Conservation (phyloP, 805 yeast genomes). For the Cyberlindnera xishuangbannaensis region DNA sequence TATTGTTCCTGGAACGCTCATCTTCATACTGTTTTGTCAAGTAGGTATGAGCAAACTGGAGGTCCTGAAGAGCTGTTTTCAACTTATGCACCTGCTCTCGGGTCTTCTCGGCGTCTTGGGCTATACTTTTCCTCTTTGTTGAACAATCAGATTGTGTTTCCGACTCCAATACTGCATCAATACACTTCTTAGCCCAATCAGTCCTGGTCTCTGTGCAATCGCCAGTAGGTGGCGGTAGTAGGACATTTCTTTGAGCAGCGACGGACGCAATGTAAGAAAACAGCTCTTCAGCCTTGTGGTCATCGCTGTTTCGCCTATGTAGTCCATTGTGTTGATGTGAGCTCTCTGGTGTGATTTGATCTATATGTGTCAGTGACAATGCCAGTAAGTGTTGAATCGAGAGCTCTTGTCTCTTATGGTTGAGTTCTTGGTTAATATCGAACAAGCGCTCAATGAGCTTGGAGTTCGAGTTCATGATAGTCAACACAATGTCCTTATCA, state of each 20-base stretch:
- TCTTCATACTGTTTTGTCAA: conserved; percentile 62
- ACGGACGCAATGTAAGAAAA: conserved; percentile 22
- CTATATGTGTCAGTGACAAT: conserved; percentile 20
- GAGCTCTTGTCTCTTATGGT: conserved; percentile 3
- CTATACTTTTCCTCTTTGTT: not conserved
- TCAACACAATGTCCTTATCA: conserved; percentile 3
- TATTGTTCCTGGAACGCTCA: conserved; percentile 51
- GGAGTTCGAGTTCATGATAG: conserved; percentile 12
- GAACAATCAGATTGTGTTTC: too few species aligned
- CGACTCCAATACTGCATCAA: conserved; percentile 14
- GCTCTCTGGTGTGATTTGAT: conserved; percentile 12
- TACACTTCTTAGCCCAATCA: conserved; percentile 24
- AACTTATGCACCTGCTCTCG: conserved; percentile 24
- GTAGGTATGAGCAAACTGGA: conserved; percentile 67
- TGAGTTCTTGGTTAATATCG: conserved; percentile 9
- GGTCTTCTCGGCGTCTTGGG: conserved; percentile 1
- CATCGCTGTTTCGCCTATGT: conserved; percentile 4
- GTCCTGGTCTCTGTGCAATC: conserved; percentile 8
- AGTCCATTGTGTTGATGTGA: not conserved
- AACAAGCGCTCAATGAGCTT: conserved; percentile 7
- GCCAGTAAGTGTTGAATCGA: conserved; percentile 18
- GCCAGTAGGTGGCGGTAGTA: conserved; percentile 19
- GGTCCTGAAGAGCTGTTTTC: conserved; percentile 58
- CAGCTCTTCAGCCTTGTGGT: conserved; percentile 18
- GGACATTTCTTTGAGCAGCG: conserved; percentile 22